Conservation (phyloP, 345 rosid genomes). For the Carallia brachiata region DNA sequence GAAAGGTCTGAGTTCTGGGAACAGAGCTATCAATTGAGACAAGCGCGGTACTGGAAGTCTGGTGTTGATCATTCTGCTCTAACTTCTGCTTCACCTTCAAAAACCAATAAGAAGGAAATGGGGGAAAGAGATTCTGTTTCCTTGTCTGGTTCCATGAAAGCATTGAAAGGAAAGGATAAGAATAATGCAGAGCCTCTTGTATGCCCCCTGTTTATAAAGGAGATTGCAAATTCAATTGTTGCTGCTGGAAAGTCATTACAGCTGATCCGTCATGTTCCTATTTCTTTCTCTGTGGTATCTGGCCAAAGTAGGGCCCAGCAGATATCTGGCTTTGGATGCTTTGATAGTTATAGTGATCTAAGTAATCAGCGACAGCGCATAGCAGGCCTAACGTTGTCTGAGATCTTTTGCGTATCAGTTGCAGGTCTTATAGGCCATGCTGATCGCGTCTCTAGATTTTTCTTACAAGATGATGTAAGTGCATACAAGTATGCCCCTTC, state of each 20-base stretch:
- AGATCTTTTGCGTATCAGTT: slow-evolving; percentile 69
- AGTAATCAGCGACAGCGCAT: slow-evolving; percentile 30
- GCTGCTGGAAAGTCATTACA: slow-evolving; percentile 98
- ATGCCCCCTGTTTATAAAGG: slow-evolving; percentile 79
- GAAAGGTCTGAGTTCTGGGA: slow-evolving; percentile 92
- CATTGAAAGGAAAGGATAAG: slow-evolving; percentile 56
- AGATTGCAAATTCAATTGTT: slow-evolving; percentile 70
- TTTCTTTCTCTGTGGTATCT: slow-evolving; percentile 35
- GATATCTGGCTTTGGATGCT: slow-evolving; percentile 34
- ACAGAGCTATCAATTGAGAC: slow-evolving; percentile 70
- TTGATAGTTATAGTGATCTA: slow-evolving; percentile 16
- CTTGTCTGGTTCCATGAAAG: slow-evolving; percentile 41
- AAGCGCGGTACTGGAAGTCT: slow-evolving; percentile 34
- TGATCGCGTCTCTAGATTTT: slow-evolving; percentile 59
- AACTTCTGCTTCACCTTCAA: slow-evolving; percentile 21
- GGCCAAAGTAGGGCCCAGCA: slow-evolving; percentile 30
- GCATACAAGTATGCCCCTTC: slow-evolving; percentile 38
- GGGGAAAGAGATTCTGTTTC: slow-evolving; percentile 43
- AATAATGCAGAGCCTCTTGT: slow-evolving; percentile 38
- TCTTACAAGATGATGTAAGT: slow-evolving; percentile 42
- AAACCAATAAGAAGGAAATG: slow-evolving; percentile 43
- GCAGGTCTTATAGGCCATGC: slow-evolving; percentile 78
- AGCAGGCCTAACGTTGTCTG: slow-evolving; percentile 68
- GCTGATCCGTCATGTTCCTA: slow-evolving; percentile 66
- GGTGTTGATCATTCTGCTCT: slow-evolving; percentile 29